Evolutionary conservation across 805 yeast genomes (phyloP).

Genomic region (Sugiyamaella smithiae): DNA sequence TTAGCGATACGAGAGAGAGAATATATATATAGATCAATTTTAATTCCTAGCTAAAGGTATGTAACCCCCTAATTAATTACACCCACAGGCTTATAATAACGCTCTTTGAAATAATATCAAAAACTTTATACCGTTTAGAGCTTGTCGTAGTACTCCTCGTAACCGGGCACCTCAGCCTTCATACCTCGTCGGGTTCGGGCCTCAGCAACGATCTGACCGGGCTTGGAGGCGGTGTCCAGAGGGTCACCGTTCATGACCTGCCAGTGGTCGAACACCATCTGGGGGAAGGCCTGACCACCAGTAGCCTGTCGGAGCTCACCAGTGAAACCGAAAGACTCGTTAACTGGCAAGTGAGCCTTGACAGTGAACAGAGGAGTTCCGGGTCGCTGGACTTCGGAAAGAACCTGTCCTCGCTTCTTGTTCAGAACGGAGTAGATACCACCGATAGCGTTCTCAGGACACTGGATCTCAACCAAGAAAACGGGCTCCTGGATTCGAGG

Average conservation of each 20-base stretch:
- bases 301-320: conserved; percentile 99
- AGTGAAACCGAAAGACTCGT: conserved; percentile 99
- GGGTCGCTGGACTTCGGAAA: conserved; percentile 99
- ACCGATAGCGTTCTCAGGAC: conserved; percentile 99
- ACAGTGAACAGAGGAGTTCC: conserved; percentile 99
- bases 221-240: conserved; percentile 75
- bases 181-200: conserved; percentile 95
- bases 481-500: conserved; percentile 99
- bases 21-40: background rate
- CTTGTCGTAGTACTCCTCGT: conserved; percentile 83
- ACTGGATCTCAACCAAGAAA: conserved; percentile 98
- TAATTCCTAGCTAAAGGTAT: background rate
- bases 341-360: conserved; percentile 99
- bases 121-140: conserved; percentile 33
- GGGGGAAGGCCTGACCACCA: conserved; percentile 99
- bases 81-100: conserved; percentile 1
- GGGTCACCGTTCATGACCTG: conserved; percentile 87
- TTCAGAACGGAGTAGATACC: conserved; percentile 99
- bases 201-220: conserved; percentile 60
- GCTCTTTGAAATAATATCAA: conserved; percentile 1
- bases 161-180: conserved; percentile 97
- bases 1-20: no score
- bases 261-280: conserved; percentile 99
- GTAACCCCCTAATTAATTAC: conserved; percentile 1
- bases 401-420: conserved; percentile 97